These are phyloP conservation scores for Vaccinium vitisidaea DNA, from an alignment of 148 eudicot species.

Conservation along the genomic window DNA sequence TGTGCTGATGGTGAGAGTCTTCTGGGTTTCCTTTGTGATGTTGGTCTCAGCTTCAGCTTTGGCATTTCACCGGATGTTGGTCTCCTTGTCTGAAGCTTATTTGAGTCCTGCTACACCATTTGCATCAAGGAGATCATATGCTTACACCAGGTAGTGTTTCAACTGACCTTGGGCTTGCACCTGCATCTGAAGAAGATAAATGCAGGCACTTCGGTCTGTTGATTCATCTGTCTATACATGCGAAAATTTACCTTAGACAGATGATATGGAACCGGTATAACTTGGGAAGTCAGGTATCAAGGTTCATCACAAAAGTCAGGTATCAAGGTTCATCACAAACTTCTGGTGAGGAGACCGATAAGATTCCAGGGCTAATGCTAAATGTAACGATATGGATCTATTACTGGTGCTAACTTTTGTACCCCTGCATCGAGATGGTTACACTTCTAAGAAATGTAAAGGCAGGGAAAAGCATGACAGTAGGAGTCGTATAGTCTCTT, in stretches of 20 bases:
- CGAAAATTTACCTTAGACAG: background rate
- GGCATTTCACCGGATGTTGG: slow-evolving; percentile 63
- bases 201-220: background rate
- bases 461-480: background rate
- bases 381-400: background rate
- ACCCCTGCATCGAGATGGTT: background rate
- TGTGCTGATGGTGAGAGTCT: slow-evolving; percentile 49
- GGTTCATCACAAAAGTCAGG: background rate
- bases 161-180: background rate
- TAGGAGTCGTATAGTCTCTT: background rate
- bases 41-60: slow-evolving; percentile 52
- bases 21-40: slow-evolving; percentile 45
- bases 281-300: background rate
- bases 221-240: background rate
- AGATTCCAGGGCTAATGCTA: background rate
- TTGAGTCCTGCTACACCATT: slow-evolving; percentile 41
- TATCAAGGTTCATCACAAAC: background rate
- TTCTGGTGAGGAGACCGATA: background rate
- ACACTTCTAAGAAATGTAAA: background rate
- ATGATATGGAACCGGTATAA: background rate
- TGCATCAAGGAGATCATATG: slow-evolving; percentile 37
- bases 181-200: background rate
- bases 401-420: background rate
- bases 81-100: slow-evolving; percentile 41
- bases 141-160: slow-evolving; percentile 25